A percentile compares a stretch with the other conserved stretches of the same genome.
Conservation (phyloP, 805 yeast genomes). For the Blastobotrys robertii region DNA sequence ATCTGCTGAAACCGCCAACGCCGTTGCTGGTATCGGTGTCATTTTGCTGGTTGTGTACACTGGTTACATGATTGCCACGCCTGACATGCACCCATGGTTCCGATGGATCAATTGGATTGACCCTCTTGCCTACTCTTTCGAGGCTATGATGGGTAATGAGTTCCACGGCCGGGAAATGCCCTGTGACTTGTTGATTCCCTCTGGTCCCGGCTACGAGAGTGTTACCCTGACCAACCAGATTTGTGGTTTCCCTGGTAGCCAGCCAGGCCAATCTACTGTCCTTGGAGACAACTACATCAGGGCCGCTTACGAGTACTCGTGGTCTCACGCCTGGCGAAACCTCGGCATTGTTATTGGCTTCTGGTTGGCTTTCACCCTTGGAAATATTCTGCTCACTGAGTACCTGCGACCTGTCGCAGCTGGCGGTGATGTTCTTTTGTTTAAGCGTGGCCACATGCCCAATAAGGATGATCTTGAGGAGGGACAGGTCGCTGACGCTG, state of each 20-base stretch:
- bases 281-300: constrained; percentile 50
- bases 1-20: constrained; percentile 47
- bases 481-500: constrained; percentile 23
- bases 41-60: constrained; percentile 47
- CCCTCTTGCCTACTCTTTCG: constrained; percentile 51
- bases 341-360: constrained; percentile 56
- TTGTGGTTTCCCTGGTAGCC: constrained; percentile 55
- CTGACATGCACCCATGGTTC: constrained; percentile 62
- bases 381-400: constrained; percentile 27
- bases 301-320: constrained; percentile 40
- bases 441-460: constrained; percentile 30
- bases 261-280: constrained; percentile 43
- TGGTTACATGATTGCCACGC: constrained; percentile 52
- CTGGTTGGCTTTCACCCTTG: constrained; percentile 29
- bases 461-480: constrained; percentile 21
- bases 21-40: constrained; percentile 47
- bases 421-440: constrained; percentile 26
- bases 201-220: constrained; percentile 43
- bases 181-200: constrained; percentile 50
- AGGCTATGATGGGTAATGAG: constrained; percentile 55
- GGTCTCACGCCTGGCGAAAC: constrained; percentile 69
- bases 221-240: constrained; percentile 33
- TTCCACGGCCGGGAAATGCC: constrained; percentile 46
- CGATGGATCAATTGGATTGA: constrained; percentile 53
- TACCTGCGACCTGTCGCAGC: constrained; percentile 24